These are phyloP conservation scores for Auricularia heimuer DNA, from an alignment of 768 basidiomycete species.

Conservation along the genomic window DNA sequence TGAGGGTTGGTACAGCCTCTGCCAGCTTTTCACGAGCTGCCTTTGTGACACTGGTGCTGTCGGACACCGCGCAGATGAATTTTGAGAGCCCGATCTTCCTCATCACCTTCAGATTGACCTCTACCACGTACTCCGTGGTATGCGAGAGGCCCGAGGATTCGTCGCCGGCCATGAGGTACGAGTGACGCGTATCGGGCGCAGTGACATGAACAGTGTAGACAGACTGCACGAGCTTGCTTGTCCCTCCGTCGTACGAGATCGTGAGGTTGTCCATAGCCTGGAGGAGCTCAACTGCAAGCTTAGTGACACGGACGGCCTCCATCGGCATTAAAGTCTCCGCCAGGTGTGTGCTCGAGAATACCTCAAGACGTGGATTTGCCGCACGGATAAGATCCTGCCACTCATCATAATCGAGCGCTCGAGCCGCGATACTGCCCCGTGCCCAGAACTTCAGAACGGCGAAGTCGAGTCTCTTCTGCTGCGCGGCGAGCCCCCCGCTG, in stretches of 20 bases:
- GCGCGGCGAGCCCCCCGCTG: too few relatives aligned
- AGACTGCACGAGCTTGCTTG: constrained; percentile 12
- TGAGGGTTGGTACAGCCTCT: neutral
- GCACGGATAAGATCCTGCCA: too few relatives aligned
- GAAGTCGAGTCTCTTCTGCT: too few relatives aligned
- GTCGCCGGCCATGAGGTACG: neutral
- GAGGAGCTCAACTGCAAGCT: neutral
- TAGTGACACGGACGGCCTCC: too few relatives aligned
- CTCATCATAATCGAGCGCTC: too few relatives aligned
- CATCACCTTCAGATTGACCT: neutral
- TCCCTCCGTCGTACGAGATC: constrained; percentile 15
- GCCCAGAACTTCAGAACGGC: too few relatives aligned
- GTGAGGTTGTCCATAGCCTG: constrained; percentile 7
- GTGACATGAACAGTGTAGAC: constrained; percentile 17
- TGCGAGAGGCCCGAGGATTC: neutral
- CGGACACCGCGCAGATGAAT: neutral
- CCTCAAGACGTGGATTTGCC: too few relatives aligned
- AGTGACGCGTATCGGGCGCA: constrained; percentile 1
- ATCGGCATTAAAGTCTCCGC: too few relatives aligned
- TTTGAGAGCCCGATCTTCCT: neutral
- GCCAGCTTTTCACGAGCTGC: neutral
- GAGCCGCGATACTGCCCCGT: too few relatives aligned
- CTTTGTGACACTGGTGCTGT: neutral
- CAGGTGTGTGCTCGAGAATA: too few relatives aligned
- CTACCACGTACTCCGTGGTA: neutral